Evolutionary conservation across 2,329 filamentous ascomycete genomes (phyloP).

Genomic region (Aureobasidium sp.): DNA sequence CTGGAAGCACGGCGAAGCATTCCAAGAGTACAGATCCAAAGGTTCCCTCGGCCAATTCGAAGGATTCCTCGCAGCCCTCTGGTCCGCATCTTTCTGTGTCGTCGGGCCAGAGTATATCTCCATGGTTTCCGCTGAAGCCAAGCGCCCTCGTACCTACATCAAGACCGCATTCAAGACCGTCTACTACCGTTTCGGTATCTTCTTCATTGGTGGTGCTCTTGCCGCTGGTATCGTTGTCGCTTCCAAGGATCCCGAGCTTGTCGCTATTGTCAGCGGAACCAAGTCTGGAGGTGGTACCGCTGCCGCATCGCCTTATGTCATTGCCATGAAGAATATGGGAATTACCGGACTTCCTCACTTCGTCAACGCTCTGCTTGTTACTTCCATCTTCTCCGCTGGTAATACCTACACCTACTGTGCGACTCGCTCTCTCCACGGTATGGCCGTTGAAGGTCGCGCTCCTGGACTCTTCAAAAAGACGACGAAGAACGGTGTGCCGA

Average conservation of each 20-base stretch:
- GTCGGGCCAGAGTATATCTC: slow-evolving; percentile 44
- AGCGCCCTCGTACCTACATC: slow-evolving; percentile 39
- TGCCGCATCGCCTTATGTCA: slow-evolving; percentile 31
- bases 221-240: slow-evolving; percentile 37
- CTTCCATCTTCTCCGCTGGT: slow-evolving; percentile 50
- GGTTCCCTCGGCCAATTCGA: slow-evolving; percentile 19
- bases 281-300: slow-evolving; percentile 20
- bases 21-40: slow-evolving; percentile 23
- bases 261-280: slow-evolving; percentile 21
- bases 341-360: slow-evolving; percentile 38
- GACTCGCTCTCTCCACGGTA: slow-evolving; percentile 46
- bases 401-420: slow-evolving; percentile 52
- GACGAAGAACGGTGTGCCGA: slow-evolving; percentile 52
- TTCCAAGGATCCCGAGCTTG: slow-evolving; percentile 26
- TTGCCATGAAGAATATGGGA: slow-evolving; percentile 40
- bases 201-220: slow-evolving; percentile 43
- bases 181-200: slow-evolving; percentile 41
- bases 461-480: slow-evolving; percentile 50
- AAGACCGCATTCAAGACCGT: slow-evolving; percentile 45
- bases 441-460: slow-evolving; percentile 47
- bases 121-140: slow-evolving; percentile 44
- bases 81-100: slow-evolving; percentile 39
- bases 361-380: slow-evolving; percentile 36
- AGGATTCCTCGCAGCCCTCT: slow-evolving; percentile 31
- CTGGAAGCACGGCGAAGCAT: slow-evolving; percentile 28